Evolutionary conservation across 2,329 filamentous ascomycete species (phyloP).

Genomic region (Colletotrichum sublineola): DNA sequence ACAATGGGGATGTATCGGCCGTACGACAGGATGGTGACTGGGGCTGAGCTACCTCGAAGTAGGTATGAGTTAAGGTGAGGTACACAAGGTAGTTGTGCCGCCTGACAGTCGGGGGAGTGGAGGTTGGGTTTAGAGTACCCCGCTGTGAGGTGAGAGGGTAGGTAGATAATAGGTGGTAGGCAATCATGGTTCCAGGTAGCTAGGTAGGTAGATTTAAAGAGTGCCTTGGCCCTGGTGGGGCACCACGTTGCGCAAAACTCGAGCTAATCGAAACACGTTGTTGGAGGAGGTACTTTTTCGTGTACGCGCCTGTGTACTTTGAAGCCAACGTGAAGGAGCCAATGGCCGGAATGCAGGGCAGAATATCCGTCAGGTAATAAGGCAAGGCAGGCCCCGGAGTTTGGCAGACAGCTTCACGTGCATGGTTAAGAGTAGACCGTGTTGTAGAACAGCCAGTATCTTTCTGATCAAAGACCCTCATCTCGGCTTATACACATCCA

Average conservation of each 20-base stretch:
- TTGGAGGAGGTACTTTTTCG: neutral
- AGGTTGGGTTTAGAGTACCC: conserved; percentile 37
- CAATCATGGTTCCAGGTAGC: neutral
- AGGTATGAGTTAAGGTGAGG: conserved; percentile 15
- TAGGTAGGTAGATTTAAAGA: neutral
- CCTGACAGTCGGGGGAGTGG: conserved; percentile 17
- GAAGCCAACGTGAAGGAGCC: neutral
- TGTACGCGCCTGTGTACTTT: neutral
- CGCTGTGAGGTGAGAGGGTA: conserved; percentile 15
- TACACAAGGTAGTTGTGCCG: conserved; percentile 11
- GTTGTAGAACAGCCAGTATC: neutral
- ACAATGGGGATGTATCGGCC: conserved; percentile 20
- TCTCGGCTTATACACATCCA: conserved; percentile 2
- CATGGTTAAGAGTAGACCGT: neutral
- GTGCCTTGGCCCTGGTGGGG: neutral
- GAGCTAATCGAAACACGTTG: neutral
- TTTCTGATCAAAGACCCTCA: neutral
- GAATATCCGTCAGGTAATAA: neutral
- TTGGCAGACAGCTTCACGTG: neutral
- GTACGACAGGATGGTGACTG: conserved; percentile 22
- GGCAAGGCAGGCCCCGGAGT: neutral
- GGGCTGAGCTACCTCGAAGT: conserved; percentile 5
- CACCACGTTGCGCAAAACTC: conserved; percentile 9
- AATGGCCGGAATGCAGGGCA: neutral
- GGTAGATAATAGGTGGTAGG: neutral